Conservation (phyloP, 2,329 filamentous ascomycete genomes). For the Aspergillus brunneoviolaceus region DNA sequence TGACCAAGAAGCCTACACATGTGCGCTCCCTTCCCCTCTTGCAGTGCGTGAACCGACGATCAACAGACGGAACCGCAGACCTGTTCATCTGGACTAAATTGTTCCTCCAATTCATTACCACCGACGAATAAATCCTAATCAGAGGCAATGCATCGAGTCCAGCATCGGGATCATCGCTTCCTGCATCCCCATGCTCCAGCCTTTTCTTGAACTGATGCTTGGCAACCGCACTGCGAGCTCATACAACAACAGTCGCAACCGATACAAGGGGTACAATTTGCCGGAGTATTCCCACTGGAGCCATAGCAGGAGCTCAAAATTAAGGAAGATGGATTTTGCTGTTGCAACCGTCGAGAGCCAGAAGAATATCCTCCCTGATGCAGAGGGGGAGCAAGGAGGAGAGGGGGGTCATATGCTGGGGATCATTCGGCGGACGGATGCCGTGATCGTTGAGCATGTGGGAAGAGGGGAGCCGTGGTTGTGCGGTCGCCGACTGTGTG, state of each 20-base stretch:
- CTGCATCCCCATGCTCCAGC: slow-evolving; percentile 37
- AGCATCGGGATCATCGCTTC: slow-evolving; percentile 37
- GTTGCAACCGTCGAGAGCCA: slow-evolving; percentile 18
- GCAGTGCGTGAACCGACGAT: neutral
- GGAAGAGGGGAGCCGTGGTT: neutral
- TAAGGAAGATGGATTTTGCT: slow-evolving; percentile 4
- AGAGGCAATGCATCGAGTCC: slow-evolving; percentile 27
- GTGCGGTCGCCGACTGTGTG: neutral
- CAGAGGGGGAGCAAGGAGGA: no score
- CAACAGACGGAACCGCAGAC: slow-evolving; percentile 39
- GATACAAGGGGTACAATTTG: slow-evolving; percentile 8
- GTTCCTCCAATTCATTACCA: neutral
- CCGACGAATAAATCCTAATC: neutral
- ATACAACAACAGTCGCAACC: slow-evolving; percentile 14
- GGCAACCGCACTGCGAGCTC: slow-evolving; percentile 21
- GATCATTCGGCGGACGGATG: slow-evolving; percentile 22
- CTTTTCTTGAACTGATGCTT: slow-evolving; percentile 30
- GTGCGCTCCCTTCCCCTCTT: slow-evolving; percentile 15
- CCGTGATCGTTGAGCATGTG: slow-evolving; percentile 18
- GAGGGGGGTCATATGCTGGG: slow-evolving; percentile 11
- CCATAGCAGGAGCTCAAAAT: slow-evolving; percentile 3
- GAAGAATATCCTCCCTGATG: slow-evolving; percentile 21
- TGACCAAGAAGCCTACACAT: slow-evolving; percentile 28
- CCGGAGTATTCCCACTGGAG: neutral
- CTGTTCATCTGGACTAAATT: slow-evolving; percentile 50